A percentile compares a stretch with the other conserved stretches of the same genome.
phyloP scores from a whole-genome alignment of 179 eudicot species.

The Vitellaria paradoxa region DNA sequence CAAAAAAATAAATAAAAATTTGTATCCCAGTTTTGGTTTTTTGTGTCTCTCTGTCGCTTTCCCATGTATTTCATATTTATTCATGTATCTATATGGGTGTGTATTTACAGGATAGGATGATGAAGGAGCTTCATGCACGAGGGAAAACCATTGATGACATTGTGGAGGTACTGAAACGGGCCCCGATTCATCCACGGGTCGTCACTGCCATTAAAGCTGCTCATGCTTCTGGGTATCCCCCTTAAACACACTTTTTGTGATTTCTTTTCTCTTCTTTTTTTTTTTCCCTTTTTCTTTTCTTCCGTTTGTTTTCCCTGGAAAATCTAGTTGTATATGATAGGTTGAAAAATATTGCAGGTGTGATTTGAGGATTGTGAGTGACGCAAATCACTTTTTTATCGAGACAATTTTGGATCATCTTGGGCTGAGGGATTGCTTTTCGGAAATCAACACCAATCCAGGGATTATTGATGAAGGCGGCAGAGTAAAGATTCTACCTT shows the following conservation, averaged over 20 bases:
- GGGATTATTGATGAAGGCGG: conserved; percentile 44
- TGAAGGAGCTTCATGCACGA: conserved; percentile 63
- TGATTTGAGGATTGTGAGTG: conserved; percentile 74
- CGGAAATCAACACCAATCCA: conserved; percentile 71
- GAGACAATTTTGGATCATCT: conserved; percentile 65
- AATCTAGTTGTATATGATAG: background rate
- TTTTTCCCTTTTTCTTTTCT: background rate
- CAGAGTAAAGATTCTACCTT: conserved; percentile 54
- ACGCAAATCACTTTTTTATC: conserved; percentile 61
- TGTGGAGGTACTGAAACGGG: conserved; percentile 44
- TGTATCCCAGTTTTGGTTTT: background rate
- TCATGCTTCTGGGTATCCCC: conserved; percentile 58
- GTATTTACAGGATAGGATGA: conserved; percentile 57
- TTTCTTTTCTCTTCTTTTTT: no score
- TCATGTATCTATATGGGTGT: background rate
- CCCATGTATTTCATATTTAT: background rate
- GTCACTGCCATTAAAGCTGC: conserved; percentile 71
- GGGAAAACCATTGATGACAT: conserved; percentile 67
- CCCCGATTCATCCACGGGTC: conserved; percentile 72
- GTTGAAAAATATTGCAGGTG: conserved; percentile 35
- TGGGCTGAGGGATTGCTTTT: conserved; percentile 49
- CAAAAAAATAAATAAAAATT: background rate
- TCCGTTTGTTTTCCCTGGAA: background rate
- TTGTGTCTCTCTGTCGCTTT: background rate
- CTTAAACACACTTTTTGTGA: background rate